A percentile compares a stretch with the other conserved stretches of the same genome.
phyloP scores from a whole-genome alignment of 768 basidiomycete species.

The Podaxis sp. region DNA sequence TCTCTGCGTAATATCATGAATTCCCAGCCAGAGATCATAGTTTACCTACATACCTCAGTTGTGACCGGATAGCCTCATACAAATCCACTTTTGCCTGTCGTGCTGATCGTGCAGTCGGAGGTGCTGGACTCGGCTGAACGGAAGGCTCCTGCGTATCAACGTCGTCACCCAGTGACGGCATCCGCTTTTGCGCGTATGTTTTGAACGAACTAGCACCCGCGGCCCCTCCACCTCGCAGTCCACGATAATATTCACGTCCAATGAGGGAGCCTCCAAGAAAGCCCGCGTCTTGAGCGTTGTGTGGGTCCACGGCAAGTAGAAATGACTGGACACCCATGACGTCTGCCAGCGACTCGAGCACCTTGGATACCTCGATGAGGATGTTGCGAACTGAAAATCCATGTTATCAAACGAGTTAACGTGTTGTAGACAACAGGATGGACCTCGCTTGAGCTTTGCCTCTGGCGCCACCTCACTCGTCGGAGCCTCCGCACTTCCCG shows the following conservation, averaged over 20 bases:
- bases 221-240: slow-evolving; percentile 57
- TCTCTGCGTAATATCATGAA: slow-evolving; percentile 32
- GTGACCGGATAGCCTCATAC: slow-evolving; percentile 53
- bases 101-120: slow-evolving; percentile 16
- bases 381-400: slow-evolving; percentile 40
- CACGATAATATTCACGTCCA: slow-evolving; percentile 69
- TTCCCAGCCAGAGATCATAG: slow-evolving; percentile 11
- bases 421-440: not conserved
- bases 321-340: slow-evolving; percentile 60
- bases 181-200: slow-evolving; percentile 37
- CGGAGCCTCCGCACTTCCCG: not conserved
- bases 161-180: slow-evolving; percentile 2
- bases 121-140: slow-evolving; percentile 18
- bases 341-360: slow-evolving; percentile 52
- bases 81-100: slow-evolving; percentile 52
- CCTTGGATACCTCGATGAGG: slow-evolving; percentile 49
- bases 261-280: slow-evolving; percentile 63
- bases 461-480: not conserved
- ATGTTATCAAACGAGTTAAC: not conserved
- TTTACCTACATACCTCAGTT: slow-evolving; percentile 45
- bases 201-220: slow-evolving; percentile 59
- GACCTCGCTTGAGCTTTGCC: not conserved
- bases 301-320: slow-evolving; percentile 58
- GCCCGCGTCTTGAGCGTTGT: slow-evolving; percentile 43
- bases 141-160: slow-evolving; percentile 9